phyloP scores from a whole-genome alignment of 2,329 filamentous ascomycete genomes.

The Sporothrix luriei region DNA sequence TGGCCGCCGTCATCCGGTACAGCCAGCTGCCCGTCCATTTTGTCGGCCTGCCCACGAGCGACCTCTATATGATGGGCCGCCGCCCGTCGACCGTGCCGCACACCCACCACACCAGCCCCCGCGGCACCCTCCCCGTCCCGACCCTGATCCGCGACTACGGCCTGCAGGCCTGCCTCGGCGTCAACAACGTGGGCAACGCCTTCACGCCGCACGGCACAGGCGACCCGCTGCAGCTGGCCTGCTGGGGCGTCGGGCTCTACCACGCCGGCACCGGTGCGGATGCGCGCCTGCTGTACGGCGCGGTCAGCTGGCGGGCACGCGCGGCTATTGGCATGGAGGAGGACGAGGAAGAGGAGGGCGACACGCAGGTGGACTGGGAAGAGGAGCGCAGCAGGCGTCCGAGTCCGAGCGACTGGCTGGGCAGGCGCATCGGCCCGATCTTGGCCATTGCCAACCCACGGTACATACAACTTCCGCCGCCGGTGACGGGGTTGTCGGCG shows the following conservation, averaged over 20 bases:
- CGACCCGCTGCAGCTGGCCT: slow-evolving; percentile 66
- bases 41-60: slow-evolving; percentile 69
- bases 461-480: slow-evolving; percentile 36
- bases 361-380: not conserved
- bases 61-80: slow-evolving; percentile 70
- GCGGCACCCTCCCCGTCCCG: slow-evolving; percentile 65
- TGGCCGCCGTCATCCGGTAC: slow-evolving; percentile 53
- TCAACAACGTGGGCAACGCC: slow-evolving; percentile 75
- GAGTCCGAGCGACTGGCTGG: not conserved
- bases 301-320: slow-evolving; percentile 45
- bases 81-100: slow-evolving; percentile 1
- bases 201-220: slow-evolving; percentile 71
- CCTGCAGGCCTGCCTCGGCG: slow-evolving; percentile 62
- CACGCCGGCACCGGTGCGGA: slow-evolving; percentile 65
- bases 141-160: slow-evolving; percentile 61
- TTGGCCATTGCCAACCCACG: slow-evolving; percentile 40
- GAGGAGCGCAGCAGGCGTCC: not conserved
- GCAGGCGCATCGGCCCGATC: slow-evolving; percentile 31
- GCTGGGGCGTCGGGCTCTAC: slow-evolving; percentile 66
- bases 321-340: slow-evolving; percentile 42
- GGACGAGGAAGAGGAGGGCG: not conserved
- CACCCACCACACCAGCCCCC: slow-evolving; percentile 42
- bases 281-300: slow-evolving; percentile 57
- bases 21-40: slow-evolving; percentile 62
- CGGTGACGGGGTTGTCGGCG: not conserved